Evolutionary conservation across 2,329 filamentous ascomycete species (phyloP), one percentile per base, ranked within the genome.

Genomic region (Aschersonia sp.): DNA sequence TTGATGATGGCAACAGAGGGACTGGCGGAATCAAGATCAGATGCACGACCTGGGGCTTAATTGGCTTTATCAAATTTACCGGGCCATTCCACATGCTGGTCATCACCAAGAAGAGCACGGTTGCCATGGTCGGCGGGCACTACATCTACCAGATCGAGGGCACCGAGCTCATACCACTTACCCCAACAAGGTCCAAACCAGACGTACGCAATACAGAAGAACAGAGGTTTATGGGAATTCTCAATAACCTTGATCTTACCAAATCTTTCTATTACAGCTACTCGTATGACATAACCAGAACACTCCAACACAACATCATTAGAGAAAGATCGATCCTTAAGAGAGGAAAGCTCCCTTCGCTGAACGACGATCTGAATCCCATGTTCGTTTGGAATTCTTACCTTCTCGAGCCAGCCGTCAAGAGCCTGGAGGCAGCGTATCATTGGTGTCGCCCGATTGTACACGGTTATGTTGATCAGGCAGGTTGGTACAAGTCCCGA

Each of bases 341-440:
- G 32, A 71, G 80, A 50, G 86, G 84, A 1, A 65, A 73, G 10
- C 68, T 76, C 2, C 74, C 77, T 31, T 71, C 75, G 6, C 70
- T 72, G 41, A 70, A 75, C 31, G 74, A 77, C 32, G 79, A 88
- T 55, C 84, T 84, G 60, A 94, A 95, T 58, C 79, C 84, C 40
- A 98, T 98, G 92, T 98, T 98, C 60, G 84, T 97, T 3, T 98
- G 92, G 92, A 98, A 98, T 56, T 79, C 86, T 55, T 85, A 95
- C 62, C 73, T 98, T 5, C 73, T 98, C 14, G 73, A 83, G 50
- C 89, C 92, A 0, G 87, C 84, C 0, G 70, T 76, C 10, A 66
- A 70, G 14, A 75, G 74, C 5, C 68, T 98, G 40, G 83, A 83
- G 52, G 84, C 89, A 56, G 81, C 87, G 0, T 95, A 87, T 59